Evolutionary conservation across 495 filamentous ascomycete genomes (phyloP), one percentile per base, ranked within the genome.

Genomic region (Hypoxylon lenormandii): DNA sequence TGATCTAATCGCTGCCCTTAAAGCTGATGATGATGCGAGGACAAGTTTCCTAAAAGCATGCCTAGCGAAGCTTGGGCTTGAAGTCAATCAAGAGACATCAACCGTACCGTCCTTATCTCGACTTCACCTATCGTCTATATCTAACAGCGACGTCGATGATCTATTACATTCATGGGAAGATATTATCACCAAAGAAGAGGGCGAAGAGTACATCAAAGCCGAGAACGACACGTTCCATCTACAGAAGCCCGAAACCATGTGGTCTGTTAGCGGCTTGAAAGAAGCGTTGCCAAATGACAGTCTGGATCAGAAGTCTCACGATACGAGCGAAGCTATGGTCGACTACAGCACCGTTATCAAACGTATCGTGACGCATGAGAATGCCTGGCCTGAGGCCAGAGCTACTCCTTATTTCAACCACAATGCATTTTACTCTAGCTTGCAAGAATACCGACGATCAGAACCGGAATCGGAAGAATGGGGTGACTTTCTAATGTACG

Each of bases 401-500:
- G 86, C 90, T 42, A 97, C 93, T 0, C 94, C 95, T 0, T 91
- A 89, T 71, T 97, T 98, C 80, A 92, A 95, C 69, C 93, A 98
- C 72, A 76, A 89, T 60, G 83, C 88, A 3, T 98, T 87, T 75
- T 97, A 89, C 74, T 82, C 87, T 13, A 90, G 91, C 64, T 80
- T 98, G 4, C 77, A 79, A 1, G 77, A 88, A 16, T 96, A 92
- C 72, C 85, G 73, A 68, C 80, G n/a, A 75, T 85, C 54, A 81
- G 83, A 64, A 68, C 68, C 53, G 45, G 83, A 84, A 1, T 85
- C 87, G 0, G 80, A 84, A 2, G 77, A 83, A 23, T 97, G 96
- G 82, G 96, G 96, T 5, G 82, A 89, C 11, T 81, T 86, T 46
- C 76, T 97, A 5, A 80, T 98, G 56, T 98, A 98, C 76, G 94